Evolutionary conservation across 2,329 filamentous ascomycete species (phyloP).

Genomic region (Colletotrichum australisinense): DNA sequence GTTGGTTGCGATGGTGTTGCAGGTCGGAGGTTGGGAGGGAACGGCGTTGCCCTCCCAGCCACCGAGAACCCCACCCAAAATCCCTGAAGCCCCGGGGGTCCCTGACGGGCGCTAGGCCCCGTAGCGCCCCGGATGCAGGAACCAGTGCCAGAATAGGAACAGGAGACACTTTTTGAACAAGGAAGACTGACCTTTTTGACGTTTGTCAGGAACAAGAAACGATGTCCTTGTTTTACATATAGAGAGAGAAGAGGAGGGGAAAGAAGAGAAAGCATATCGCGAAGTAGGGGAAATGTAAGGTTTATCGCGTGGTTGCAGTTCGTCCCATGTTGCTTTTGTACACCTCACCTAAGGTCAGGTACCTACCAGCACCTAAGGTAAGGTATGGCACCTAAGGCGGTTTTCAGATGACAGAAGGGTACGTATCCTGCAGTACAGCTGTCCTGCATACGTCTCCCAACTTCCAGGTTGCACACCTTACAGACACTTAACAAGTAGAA

Average conservation of each 20-base stretch:
- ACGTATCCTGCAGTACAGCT: conserved; percentile 33
- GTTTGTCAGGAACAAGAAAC: background rate
- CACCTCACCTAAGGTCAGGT: background rate
- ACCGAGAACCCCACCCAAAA: conserved; percentile 18
- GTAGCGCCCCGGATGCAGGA: conserved; percentile 31
- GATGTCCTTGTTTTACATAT: background rate
- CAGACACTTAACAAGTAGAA: too few species aligned
- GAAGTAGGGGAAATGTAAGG: background rate
- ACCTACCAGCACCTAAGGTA: background rate
- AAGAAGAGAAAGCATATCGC: background rate
- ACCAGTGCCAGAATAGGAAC: conserved; percentile 16
- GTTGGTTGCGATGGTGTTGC: background rate
- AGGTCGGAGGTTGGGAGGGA: conserved; percentile 26
- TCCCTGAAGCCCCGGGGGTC: background rate
- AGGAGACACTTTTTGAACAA: background rate
- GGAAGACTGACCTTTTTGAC: conserved; percentile 10
- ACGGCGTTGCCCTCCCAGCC: conserved; percentile 29
- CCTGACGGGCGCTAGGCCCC: conserved; percentile 21
- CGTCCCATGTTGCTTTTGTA: conserved; percentile 19
- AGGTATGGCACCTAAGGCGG: background rate
- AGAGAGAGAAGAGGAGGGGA: background rate
- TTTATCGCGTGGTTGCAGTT: conserved; percentile 7
- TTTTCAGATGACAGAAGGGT: background rate
- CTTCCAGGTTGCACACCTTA: background rate
- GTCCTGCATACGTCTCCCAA: conserved; percentile 25